Base-by-base conservation (phyloP, 495 filamentous ascomycete genomes). In the Lineolata rhizophorae region DNA sequence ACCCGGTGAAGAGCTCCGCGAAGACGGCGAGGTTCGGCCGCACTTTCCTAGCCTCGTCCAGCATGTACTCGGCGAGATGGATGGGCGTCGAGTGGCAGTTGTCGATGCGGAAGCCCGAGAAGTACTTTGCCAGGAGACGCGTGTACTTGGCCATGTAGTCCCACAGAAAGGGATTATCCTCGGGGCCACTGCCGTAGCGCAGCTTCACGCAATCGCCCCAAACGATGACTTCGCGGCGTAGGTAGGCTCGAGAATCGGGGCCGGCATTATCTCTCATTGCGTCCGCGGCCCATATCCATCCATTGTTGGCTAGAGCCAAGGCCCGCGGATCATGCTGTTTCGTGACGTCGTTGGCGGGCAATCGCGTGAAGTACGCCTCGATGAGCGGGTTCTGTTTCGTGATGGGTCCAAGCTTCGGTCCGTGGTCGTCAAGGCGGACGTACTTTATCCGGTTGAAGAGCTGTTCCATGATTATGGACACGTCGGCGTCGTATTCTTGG, bases 191-290 rank as follows among this genome's bases (percentile, higher is more conserved):
- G 8, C 90, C 90, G 47, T 94, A 99, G 5, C 90, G 71, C 13
- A 99, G 67, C 59, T 95, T 99, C 5, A 94, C 87, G 54, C 90
- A 99, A 47, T 99, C 90, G 12, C 81, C 79, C 90, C 90, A 99
- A 22, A 91, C 77, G 40, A 99, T 95, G 30, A 99, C 81, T 51
- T 99, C 82, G 26, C 90, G 68, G 15, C 82, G 70, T 4, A 95
- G 64, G 44, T 99, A 99, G 21, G 85, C 79, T 25, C 72, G 74
- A 2, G 85, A 94, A 25, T 76, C 52, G 0, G 79, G 74, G 0
- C 90, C 90, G 12, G 90, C 90, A 48, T 93, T 85, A 51, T 99
- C 90, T 16, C 76, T 69, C 53, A 95, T 65, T 0, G 82, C 83
- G 47, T 92, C 82, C 10, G 87, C 83, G 39, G 79, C 82, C 90